These are phyloP conservation scores for Paecilomyces fulvus DNA, from an alignment of 2,329 filamentous ascomycete species.

Conservation along the genomic window DNA sequence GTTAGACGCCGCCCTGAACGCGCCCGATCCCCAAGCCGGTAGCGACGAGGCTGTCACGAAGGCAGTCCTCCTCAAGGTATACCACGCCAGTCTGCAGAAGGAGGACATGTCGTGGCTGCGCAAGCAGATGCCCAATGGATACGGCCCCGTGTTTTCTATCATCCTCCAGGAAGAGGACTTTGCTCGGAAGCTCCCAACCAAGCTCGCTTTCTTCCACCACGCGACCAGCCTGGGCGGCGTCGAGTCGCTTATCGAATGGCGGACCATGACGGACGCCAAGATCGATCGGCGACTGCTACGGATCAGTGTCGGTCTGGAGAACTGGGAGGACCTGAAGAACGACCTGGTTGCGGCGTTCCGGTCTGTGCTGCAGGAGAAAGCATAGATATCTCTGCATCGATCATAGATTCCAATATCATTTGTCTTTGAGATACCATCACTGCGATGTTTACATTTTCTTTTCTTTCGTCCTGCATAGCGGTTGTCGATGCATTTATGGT, in stretches of 20 bases:
- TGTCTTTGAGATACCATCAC: background rate
- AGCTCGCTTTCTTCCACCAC: slow-evolving; percentile 79
- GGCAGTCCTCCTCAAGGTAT: slow-evolving; percentile 51
- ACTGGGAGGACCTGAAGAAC: slow-evolving; percentile 69
- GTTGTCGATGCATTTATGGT: background rate
- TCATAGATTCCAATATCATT: background rate
- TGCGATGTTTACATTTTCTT: background rate
- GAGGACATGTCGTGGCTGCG: slow-evolving; percentile 62
- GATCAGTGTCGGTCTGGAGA: slow-evolving; percentile 80
- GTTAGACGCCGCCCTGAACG: slow-evolving; percentile 49
- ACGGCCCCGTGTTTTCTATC: slow-evolving; percentile 79
- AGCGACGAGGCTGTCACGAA: slow-evolving; percentile 40
- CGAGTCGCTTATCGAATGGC: slow-evolving; percentile 94
- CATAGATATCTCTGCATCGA: background rate
- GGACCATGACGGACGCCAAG: slow-evolving; percentile 70
- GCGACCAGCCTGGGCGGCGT: slow-evolving; percentile 90
- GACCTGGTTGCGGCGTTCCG: slow-evolving; percentile 64
- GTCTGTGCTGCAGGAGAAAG: slow-evolving; percentile 38
- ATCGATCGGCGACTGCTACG: slow-evolving; percentile 68
- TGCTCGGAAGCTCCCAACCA: slow-evolving; percentile 66
- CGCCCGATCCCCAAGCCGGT: slow-evolving; percentile 26
- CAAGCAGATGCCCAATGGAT: slow-evolving; percentile 86
- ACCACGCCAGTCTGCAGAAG: slow-evolving; percentile 73
- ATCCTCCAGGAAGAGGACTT: slow-evolving; percentile 51
- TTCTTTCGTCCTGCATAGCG: background rate